Evolutionary conservation across 768 basidiomycete species (phyloP).

Genomic region (Coprinopsis sp.): DNA sequence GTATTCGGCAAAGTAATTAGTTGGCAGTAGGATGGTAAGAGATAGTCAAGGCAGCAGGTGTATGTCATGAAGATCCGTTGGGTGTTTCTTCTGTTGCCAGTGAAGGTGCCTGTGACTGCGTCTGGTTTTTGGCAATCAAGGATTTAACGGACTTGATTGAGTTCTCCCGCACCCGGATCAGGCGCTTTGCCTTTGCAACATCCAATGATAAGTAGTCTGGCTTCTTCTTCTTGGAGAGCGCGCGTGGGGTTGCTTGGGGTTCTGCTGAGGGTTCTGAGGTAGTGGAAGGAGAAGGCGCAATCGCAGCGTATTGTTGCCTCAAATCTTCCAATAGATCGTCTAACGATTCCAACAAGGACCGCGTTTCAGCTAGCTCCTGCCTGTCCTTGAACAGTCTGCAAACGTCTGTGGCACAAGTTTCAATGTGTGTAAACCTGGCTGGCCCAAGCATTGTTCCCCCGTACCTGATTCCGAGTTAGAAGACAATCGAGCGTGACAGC

Average conservation of each 20-base stretch:
- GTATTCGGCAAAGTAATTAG: no score
- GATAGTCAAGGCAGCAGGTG: no score
- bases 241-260: constrained; percentile 5
- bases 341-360: constrained; percentile 51
- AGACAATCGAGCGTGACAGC: background rate
- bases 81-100: no score
- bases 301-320: constrained; percentile 38
- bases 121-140: constrained; percentile 41
- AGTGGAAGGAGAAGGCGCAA: background rate
- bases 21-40: no score
- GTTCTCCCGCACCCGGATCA: constrained; percentile 65
- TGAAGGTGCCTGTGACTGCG: background rate
- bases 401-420: constrained; percentile 69
- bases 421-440: constrained; percentile 70
- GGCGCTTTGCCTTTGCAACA: constrained; percentile 57
- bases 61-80: no score
- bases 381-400: constrained; percentile 61
- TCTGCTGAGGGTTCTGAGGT: background rate
- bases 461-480: constrained; percentile 46
- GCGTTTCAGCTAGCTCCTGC: constrained; percentile 63
- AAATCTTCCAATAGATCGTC: constrained; percentile 59
- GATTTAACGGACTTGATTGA: constrained; percentile 59
- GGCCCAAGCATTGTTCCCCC: constrained; percentile 81
- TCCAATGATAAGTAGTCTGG: constrained; percentile 56
- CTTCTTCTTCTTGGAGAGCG: constrained; percentile 17